Base-by-base conservation (phyloP, 192 early-diverging fungal species). In the Oehlia diaphana region DNA sequence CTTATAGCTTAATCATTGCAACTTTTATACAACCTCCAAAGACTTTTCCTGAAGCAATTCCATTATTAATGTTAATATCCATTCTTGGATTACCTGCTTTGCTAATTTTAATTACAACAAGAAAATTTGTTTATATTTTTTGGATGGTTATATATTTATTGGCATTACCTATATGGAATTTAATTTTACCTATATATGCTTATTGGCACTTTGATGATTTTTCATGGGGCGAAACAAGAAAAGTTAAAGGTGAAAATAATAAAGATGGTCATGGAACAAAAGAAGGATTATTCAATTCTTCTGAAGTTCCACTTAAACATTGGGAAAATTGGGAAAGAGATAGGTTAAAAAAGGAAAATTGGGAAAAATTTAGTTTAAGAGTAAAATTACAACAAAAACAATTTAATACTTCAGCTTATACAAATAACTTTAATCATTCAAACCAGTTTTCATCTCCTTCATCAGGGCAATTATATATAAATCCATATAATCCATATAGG, bases 121-220 rank as follows among this genome's bases (percentile, higher is more conserved):
- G 90, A 81, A 93, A 93, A 76, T 84, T 92, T 83, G 88, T 94
- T 66, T 98, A 97, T 80, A 81, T 96, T 21, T 86, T 88, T 19
- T 98, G 97, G 97, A 97, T 98, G 94, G 71, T 94, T 62, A 83
- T 98, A 31, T 92, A 93, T 72, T 83, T 94, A 39, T 79, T 90
- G 37, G 93, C 95, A 14, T 87, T 98, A 44, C 96, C 97, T 26
- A 84, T 98, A 47, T 98, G 97, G 97, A 96, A 98, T 82, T 92
- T 98, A 63, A 85, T 98, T 68, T 86, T 98, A 50, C 97, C 97
- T 0, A 75, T 92, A 4, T 98, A 98, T 83, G 93, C 95, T 31
- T 96, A 93, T 88, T 96, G 95, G 95, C 93, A 96, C 83, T 96
- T 96, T 88, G 94, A 95, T 84, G 95, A 96, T 80, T 96, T 96